Conservation (phyloP, 163 green algal species). For the Chlamydomonas reinhardtii region DNA sequence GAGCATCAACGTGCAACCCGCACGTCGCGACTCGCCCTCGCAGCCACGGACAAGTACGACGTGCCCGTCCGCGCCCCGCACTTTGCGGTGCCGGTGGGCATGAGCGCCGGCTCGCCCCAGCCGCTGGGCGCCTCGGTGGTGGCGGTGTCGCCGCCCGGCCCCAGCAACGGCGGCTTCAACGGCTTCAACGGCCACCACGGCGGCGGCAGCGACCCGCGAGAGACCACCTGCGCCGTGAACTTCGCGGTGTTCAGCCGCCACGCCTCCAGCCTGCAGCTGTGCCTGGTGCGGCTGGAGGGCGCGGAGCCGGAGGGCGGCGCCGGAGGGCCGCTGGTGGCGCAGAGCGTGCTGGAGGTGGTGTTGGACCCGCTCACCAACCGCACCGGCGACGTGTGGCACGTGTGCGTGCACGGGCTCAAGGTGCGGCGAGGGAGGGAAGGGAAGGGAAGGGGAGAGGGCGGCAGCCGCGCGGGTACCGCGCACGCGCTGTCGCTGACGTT, state of each 20-base stretch:
- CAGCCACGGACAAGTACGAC: slow-evolving; percentile 45
- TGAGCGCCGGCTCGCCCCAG: slow-evolving; percentile 46
- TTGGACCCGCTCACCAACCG: slow-evolving; percentile 74
- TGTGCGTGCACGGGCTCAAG: slow-evolving; percentile 73
- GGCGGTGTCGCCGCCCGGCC: slow-evolving; percentile 16
- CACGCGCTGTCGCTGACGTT: too few species aligned
- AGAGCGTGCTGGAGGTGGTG: slow-evolving; percentile 49
- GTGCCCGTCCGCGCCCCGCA: slow-evolving; percentile 41
- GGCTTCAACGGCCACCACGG: too few species aligned
- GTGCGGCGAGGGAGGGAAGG: not conserved
- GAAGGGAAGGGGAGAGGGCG: too few species aligned
- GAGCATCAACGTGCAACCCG: too few species aligned
- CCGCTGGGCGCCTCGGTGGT: slow-evolving; percentile 62
- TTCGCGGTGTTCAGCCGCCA: slow-evolving; percentile 74
- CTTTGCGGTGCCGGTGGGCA: slow-evolving; percentile 72
- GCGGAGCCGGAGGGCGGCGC: not conserved
- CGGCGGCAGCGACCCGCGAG: slow-evolving; percentile 1
- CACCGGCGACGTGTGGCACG: slow-evolving; percentile 88
- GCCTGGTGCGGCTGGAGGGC: slow-evolving; percentile 59
- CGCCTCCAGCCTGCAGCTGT: slow-evolving; percentile 69
- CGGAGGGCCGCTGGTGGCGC: not conserved
- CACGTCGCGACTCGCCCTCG: too few species aligned
- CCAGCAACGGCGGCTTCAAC: not conserved
- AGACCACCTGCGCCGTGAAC: slow-evolving; percentile 58
- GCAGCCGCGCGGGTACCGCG: too few species aligned